phyloP scores from a whole-genome alignment of 225 moss, liverwort and hornwort species.

The Ulota crispa region DNA sequence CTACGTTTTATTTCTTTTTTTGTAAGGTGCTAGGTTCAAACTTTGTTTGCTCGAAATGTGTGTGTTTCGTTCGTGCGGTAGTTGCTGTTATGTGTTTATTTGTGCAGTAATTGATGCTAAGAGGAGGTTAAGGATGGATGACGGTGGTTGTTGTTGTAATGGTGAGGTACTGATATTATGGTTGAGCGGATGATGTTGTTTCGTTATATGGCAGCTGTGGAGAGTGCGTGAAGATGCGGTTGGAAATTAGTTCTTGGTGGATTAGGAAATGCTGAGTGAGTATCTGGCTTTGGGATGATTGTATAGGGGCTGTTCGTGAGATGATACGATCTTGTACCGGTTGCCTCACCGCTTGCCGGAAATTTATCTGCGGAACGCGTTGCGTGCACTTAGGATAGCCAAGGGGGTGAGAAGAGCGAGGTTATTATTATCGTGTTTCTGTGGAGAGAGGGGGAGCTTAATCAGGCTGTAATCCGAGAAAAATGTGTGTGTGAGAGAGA shows the following conservation, averaged over 20 bases:
- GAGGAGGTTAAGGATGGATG: slow-evolving; percentile 20
- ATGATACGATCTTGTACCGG: slow-evolving; percentile 15
- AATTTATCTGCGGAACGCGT: slow-evolving; percentile 15
- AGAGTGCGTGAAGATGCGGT: slow-evolving; percentile 22
- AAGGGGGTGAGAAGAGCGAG: slow-evolving; percentile 20
- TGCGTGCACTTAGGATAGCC: slow-evolving; percentile 3
- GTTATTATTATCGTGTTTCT: slow-evolving; percentile 6
- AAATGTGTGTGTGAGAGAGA: slow-evolving; percentile 19
- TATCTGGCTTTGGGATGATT: slow-evolving; percentile 5
- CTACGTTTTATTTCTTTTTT: neutral
- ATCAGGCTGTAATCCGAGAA: neutral
- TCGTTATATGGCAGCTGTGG: slow-evolving; percentile 26
- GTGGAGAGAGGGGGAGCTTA: slow-evolving; percentile 7
- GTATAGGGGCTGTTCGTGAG: slow-evolving; percentile 13
- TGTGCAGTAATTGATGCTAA: neutral
- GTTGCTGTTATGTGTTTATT: neutral
- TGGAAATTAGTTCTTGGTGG: slow-evolving; percentile 27
- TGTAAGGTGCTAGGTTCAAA: neutral
- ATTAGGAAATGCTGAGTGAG: slow-evolving; percentile 20
- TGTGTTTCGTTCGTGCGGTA: neutral
- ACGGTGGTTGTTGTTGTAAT: slow-evolving; percentile 18
- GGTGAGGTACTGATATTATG: slow-evolving; percentile 28
- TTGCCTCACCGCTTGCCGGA: slow-evolving; percentile 11
- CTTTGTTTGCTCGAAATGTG: neutral
- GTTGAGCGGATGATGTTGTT: slow-evolving; percentile 21